A percentile compares a stretch with the other conserved stretches of the same genome.
Conservation (phyloP, 371 early-diverging fungal genomes). For the Syncephalastrum monosporum region DNA sequence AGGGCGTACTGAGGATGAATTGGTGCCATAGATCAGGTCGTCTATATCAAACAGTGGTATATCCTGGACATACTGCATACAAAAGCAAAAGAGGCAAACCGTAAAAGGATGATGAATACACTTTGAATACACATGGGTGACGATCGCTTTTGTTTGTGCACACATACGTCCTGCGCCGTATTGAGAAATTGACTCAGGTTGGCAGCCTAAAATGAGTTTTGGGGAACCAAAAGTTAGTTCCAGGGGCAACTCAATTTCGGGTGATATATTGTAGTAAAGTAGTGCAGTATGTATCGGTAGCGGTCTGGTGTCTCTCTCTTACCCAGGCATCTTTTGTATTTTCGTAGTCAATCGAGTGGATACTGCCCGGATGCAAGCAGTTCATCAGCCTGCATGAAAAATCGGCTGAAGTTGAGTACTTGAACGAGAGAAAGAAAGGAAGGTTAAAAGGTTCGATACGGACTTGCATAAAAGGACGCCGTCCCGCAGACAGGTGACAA, state of each 20-base stretch:
- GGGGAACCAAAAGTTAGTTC: neutral
- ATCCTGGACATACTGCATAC: slow-evolving; percentile 25
- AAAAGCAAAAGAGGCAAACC: neutral
- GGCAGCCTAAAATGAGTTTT: slow-evolving; percentile 17
- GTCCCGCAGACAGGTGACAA: slow-evolving; percentile 70
- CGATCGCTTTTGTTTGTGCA: slow-evolving; percentile 1
- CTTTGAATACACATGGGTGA: neutral
- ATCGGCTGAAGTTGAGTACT: slow-evolving; percentile 2
- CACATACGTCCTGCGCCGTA: slow-evolving; percentile 24
- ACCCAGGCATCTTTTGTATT: slow-evolving; percentile 10
- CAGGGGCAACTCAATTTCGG: neutral
- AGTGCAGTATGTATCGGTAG: neutral
- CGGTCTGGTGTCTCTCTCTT: neutral
- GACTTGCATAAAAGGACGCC: slow-evolving; percentile 83
- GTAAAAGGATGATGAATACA: slow-evolving; percentile 1
- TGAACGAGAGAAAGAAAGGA: too few relatives aligned
- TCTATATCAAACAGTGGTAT: slow-evolving; percentile 25
- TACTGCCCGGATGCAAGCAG: slow-evolving; percentile 6
- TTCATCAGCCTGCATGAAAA: slow-evolving; percentile 14
- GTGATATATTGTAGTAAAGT: neutral
- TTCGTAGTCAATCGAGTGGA: slow-evolving; percentile 8
- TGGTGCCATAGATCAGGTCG: slow-evolving; percentile 29
- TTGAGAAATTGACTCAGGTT: slow-evolving; percentile 25
- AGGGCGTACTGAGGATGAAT: slow-evolving; percentile 30
- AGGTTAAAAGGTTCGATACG: slow-evolving; percentile 17